A percentile compares a stretch with the other conserved stretches of the same genome.
Conservation (phyloP, 345 rosid species). For the Ceriops decandra region DNA sequence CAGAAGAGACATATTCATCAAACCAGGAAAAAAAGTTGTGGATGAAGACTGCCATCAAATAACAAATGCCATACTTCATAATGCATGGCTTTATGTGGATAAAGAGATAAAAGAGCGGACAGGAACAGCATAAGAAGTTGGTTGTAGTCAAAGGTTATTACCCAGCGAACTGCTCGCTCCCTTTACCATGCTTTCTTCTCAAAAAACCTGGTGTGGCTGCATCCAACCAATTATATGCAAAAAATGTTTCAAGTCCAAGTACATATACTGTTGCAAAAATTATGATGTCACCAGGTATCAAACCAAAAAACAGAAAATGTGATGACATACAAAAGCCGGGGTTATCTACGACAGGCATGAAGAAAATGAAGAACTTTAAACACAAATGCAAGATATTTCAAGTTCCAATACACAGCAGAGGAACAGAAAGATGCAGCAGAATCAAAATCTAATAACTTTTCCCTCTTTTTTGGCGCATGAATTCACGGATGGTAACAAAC, state of each 20-base stretch:
- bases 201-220: slow-evolving; percentile 33
- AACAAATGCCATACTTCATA: neutral
- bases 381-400: no score
- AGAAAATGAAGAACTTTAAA: neutral
- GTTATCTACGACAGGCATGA: no score
- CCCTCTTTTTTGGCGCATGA: neutral
- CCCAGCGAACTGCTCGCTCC: slow-evolving; percentile 43
- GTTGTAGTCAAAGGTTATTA: slow-evolving; percentile 27
- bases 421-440: no score
- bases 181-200: slow-evolving; percentile 25
- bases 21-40: slow-evolving; percentile 37
- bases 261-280: neutral
- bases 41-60: slow-evolving; percentile 2
- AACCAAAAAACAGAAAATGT: neutral
- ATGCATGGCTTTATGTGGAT: neutral
- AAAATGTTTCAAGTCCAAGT: no score
- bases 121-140: slow-evolving; percentile 10
- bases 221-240: slow-evolving; percentile 12
- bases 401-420: no score
- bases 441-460: neutral
- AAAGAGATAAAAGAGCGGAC: slow-evolving; percentile 2
- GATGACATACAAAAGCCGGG: neutral
- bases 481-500: neutral
- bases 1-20: slow-evolving; percentile 28
- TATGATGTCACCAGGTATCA: slow-evolving; percentile 2